phyloP scores from a whole-genome alignment of 768 basidiomycete genomes.

The Naematelia aurantialba region DNA sequence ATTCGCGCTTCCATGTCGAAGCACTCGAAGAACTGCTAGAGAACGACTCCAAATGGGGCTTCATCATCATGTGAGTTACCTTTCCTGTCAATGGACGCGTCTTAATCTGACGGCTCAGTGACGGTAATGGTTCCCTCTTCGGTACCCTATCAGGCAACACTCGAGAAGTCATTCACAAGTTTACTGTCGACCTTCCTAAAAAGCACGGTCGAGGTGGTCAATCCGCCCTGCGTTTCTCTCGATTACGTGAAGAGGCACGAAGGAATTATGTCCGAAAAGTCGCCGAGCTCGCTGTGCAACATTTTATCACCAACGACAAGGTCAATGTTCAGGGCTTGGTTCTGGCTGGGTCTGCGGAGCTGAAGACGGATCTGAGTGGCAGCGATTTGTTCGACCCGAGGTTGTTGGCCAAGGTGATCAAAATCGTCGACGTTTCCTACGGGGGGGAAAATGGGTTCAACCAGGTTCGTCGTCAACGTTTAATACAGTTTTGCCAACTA shows the following conservation, averaged over 20 bases:
- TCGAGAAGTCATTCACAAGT: constrained; percentile 94
- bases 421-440: constrained; percentile 97
- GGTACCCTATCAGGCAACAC: constrained; percentile 95
- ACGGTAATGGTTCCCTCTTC: constrained; percentile 83
- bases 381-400: constrained; percentile 94
- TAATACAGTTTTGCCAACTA: neutral
- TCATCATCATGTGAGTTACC: constrained; percentile 91
- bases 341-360: constrained; percentile 93
- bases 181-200: constrained; percentile 97
- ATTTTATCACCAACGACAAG: constrained; percentile 96
- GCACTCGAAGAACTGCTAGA: constrained; percentile 93
- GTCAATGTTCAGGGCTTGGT: constrained; percentile 96
- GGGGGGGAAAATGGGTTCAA: constrained; percentile 99
- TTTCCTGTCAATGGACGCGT: neutral
- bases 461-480: constrained; percentile 58
- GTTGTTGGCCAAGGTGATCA: constrained; percentile 85
- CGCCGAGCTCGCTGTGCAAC: constrained; percentile 92
- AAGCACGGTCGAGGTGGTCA: constrained; percentile 99
- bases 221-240: constrained; percentile 98
- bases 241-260: constrained; percentile 96
- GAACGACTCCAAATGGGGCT: constrained; percentile 94
- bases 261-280: constrained; percentile 99
- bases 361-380: constrained; percentile 95
- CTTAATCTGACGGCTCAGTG: constrained; percentile 14
- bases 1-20: constrained; percentile 86